Evolutionary conservation across 2,329 filamentous ascomycete genomes (phyloP).

Genomic region (Nigrograna mackinnonii): DNA sequence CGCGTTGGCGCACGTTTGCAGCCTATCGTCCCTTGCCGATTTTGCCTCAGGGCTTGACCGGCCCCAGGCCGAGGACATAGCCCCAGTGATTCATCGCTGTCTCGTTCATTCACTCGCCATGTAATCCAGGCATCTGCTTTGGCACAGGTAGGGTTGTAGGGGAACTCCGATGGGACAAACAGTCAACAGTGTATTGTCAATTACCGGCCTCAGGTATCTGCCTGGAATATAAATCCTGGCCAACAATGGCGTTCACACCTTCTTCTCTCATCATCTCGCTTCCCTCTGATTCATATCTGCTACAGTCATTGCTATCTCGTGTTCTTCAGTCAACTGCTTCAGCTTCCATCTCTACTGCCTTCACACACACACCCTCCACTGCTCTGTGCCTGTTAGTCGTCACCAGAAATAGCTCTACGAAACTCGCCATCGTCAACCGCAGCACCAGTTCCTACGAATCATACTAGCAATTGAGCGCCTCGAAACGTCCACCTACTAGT

Average conservation of each 20-base stretch:
- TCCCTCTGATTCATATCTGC: conserved; percentile 13
- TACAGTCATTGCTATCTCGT: conserved; percentile 21
- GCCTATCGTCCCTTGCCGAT: conserved; percentile 23
- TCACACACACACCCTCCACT: conserved; percentile 7
- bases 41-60: conserved; percentile 26
- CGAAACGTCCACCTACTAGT: conserved; percentile 15
- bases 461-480: conserved; percentile 8
- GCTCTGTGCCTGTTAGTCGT: conserved; percentile 10
- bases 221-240: conserved; percentile 33
- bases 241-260: conserved; percentile 8
- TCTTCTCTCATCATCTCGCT: conserved; percentile 16
- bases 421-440: conserved; percentile 12
- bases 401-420: conserved; percentile 9
- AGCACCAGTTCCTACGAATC: conserved; percentile 13
- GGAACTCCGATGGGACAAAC: conserved; percentile 24
- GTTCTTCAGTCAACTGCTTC: conserved; percentile 19
- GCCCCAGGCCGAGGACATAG: conserved; percentile 23
- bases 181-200: conserved; percentile 18
- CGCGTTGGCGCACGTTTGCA: conserved; percentile 11
- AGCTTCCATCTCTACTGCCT: conserved; percentile 9
- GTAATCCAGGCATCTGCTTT: conserved; percentile 31
- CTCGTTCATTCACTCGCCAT: conserved; percentile 24
- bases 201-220: conserved; percentile 37
- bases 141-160: conserved; percentile 16
- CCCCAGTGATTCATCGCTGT: conserved; percentile 36